phyloP scores from a whole-genome alignment of 2,329 filamentous ascomycete genomes.

The Epicoccum sorghinum region DNA sequence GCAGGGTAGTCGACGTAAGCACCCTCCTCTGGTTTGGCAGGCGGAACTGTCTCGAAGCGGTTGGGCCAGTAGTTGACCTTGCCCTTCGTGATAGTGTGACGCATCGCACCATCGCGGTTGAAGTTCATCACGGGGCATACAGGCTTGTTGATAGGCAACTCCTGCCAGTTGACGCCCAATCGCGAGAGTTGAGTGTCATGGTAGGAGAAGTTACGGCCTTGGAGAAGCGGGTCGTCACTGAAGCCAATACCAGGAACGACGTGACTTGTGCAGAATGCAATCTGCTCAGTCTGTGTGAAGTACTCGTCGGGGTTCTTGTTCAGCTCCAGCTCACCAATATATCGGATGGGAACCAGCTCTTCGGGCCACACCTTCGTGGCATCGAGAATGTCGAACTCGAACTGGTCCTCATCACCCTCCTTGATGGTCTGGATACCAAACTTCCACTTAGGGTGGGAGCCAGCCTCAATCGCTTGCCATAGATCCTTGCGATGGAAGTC shows the following conservation, averaged over 20 bases:
- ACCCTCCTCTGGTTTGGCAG: slow-evolving; percentile 65
- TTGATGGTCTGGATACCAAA: slow-evolving; percentile 81
- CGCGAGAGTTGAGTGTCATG: slow-evolving; percentile 72
- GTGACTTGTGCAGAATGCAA: slow-evolving; percentile 81
- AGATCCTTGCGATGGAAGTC: slow-evolving; percentile 84
- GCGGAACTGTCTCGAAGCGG: slow-evolving; percentile 67
- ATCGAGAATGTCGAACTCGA: slow-evolving; percentile 85
- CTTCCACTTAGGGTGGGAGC: slow-evolving; percentile 76
- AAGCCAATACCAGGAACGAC: slow-evolving; percentile 79
- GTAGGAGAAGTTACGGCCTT: slow-evolving; percentile 74
- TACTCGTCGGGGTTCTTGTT: slow-evolving; percentile 82
- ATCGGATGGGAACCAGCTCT: slow-evolving; percentile 73
- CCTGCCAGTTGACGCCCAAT: slow-evolving; percentile 76
- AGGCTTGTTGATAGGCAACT: slow-evolving; percentile 77
- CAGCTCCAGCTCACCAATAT: slow-evolving; percentile 79
- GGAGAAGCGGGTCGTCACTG: slow-evolving; percentile 74
- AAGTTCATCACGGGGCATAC: slow-evolving; percentile 77
- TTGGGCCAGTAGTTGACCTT: slow-evolving; percentile 83
- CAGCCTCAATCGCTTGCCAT: slow-evolving; percentile 73
- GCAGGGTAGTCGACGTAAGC: slow-evolving; percentile 72
- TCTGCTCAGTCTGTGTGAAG: slow-evolving; percentile 83
- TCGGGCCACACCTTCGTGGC: slow-evolving; percentile 88
- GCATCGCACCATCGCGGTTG: slow-evolving; percentile 75
- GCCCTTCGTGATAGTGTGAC: slow-evolving; percentile 75
- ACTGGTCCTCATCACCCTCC: slow-evolving; percentile 73